Base-by-base conservation (phyloP, 441 rosid species). In the Jatropha multifida region DNA sequence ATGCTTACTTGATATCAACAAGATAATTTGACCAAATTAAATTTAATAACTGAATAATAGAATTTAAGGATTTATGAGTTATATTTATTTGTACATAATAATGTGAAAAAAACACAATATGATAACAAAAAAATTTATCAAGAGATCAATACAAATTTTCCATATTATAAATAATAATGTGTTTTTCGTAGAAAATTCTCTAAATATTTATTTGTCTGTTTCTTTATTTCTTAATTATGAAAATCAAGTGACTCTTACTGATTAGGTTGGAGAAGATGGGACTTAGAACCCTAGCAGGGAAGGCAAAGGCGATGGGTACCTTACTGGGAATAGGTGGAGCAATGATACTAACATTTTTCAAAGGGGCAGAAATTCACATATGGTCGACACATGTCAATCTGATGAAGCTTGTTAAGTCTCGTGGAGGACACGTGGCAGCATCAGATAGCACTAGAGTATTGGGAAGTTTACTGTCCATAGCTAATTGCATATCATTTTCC, bases 291-390 rank as follows among this genome's bases (percentile, higher is more conserved):
- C 0, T 12, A 4, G 71, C 72, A 41, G 85, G 83, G 7, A 78
- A 77, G 65, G 80, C 85, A 10, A 84, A 82, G 17, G 78, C 68
- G 42, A 8, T 64, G 14, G 85, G 87, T 7, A 84, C 85, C 26
- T 40, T 76, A 68, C 27, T 66, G 7, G 83, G 83, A 2, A 76
- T 80, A 0, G 73, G 76, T 0, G 85, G 87, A 49, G 87, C 85
- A 15, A 81, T 84, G 85, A 52, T 81, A 4, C 73, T 81, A 0
- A 80, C 82, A 1, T 84, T 81, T 58, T 84, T 75, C 68, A 77
- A 80, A 65, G 87, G 87, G 3, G 14, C 18, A 14, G 65, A 79
- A 14, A 37, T 84, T 32, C 9, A 70, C 58, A 65, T 78, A 0
- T 73, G 76, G 80, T 60, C 74, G 5, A 23, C 78, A 0, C 69